Evolutionary conservation across 805 yeast species (phyloP), one percentile per base, ranked within the genome.

Genomic region (Groenewaldozyma salmanticensis): DNA sequence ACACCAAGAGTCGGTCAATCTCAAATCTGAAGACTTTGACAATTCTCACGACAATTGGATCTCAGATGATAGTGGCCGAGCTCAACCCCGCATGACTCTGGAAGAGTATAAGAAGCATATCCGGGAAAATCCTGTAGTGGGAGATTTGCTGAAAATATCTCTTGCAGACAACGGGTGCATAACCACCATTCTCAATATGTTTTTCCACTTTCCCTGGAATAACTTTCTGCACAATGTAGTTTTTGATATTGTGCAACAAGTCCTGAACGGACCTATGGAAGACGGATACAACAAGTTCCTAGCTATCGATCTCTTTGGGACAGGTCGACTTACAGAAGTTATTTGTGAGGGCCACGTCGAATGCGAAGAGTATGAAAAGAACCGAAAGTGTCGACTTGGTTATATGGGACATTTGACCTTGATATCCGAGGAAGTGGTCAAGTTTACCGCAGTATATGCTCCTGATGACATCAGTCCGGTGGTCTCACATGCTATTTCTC

Each of bases 211-310:
- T 60, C 96, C 97, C 4, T 92, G 97, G 97, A 92, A 92, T 60
- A 92, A 92, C 57, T 92, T 92, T 56, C 73, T 92, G 68, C 98
- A 92, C 61, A 92, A 90, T 55, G 98, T 92, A 43, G 95, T 92
- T 5, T 92, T 90, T 68, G 99, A 92, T 62, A 76, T 92, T 47
- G 81, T 92, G 24, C 99, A 92, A 61, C 99, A 92, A 59, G 77
- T 92, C 16, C 74, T 92, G 59, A 87, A 86, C 60, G 97, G 96
- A 1, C 74, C 80, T 33, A 73, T 80, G 70, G 90, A 84, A 48
- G 74, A 81, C 45, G 90, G 95, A 11, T 88, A 81, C 53, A 90
- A 88, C 63, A 79, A 81, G 48, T 87, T 71, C 64, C 68, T 78
- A 45, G 81, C 78, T 21, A 74, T 67, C 65, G 90, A 85, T 51